Evolutionary conservation across 2,329 filamentous ascomycete species (phyloP).

Genomic region (Colletotrichum shisoi): DNA sequence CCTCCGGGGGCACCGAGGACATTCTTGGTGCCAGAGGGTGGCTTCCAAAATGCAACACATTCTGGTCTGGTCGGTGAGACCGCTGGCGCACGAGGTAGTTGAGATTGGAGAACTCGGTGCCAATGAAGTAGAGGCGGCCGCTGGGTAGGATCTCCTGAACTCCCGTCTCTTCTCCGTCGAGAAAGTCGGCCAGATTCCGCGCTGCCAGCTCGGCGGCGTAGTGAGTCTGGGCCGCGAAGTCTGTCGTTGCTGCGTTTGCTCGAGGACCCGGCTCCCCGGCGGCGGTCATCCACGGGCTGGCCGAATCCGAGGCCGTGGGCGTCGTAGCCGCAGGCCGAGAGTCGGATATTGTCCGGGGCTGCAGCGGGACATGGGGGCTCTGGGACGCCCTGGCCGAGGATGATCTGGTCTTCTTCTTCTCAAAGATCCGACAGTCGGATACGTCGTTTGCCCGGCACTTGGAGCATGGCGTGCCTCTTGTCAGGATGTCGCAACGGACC

Average conservation of each 20-base stretch:
- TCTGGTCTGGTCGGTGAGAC: conserved; percentile 42
- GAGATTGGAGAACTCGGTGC: conserved; percentile 64
- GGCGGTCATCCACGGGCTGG: conserved; percentile 16
- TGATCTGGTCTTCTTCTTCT: conserved; percentile 58
- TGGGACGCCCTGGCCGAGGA: conserved; percentile 47
- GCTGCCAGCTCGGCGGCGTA: conserved; percentile 52
- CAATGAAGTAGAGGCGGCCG: conserved; percentile 62
- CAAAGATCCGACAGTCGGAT: conserved; percentile 56
- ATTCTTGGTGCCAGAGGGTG: conserved; percentile 51
- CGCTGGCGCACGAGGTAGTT: conserved; percentile 62
- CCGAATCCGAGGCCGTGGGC: conserved; percentile 40
- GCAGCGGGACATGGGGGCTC: conserved; percentile 51
- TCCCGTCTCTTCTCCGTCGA: conserved; percentile 57
- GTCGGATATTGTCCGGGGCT: conserved; percentile 51
- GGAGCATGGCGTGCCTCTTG: conserved; percentile 57
- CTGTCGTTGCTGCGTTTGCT: conserved; percentile 25
- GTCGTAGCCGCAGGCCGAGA: conserved; percentile 42
- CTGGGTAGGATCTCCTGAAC: conserved; percentile 56
- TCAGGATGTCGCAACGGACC: conserved; percentile 59
- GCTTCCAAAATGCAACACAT: conserved; percentile 49
- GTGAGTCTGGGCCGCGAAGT: background rate
- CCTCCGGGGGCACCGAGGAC: conserved; percentile 55
- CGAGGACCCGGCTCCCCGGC: background rate
- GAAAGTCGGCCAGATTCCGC: conserved; percentile 59
- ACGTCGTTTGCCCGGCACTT: conserved; percentile 56